Conservation (phyloP, 495 filamentous ascomycete species). For the Oleoguttula mirabilis region DNA sequence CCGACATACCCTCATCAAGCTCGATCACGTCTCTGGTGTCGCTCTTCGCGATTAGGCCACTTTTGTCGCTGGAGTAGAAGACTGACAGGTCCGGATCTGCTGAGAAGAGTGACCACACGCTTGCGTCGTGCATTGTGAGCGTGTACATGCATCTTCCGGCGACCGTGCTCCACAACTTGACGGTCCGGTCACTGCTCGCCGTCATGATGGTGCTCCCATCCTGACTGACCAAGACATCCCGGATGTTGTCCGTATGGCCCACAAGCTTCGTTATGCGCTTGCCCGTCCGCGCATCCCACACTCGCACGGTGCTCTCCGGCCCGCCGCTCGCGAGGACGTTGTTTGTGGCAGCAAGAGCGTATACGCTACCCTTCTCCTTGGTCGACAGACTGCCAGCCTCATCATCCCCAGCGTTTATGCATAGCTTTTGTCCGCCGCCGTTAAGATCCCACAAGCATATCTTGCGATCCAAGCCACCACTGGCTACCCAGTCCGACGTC, state of each 20-base stretch:
- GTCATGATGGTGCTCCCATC: conserved; percentile 85
- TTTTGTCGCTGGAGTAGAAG: conserved; percentile 88
- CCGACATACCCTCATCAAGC: conserved; percentile 76
- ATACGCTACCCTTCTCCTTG: conserved; percentile 85
- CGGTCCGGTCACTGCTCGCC: conserved; percentile 88
- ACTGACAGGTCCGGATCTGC: conserved; percentile 72
- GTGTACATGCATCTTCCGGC: conserved; percentile 95
- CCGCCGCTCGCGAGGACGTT: conserved; percentile 82
- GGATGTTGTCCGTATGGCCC: conserved; percentile 93
- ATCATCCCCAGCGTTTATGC: conserved; percentile 70
- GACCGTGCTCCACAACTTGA: conserved; percentile 94
- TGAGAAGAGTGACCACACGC: conserved; percentile 92
- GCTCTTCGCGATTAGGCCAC: conserved; percentile 86
- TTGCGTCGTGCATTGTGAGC: conserved; percentile 95
- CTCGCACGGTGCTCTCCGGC: conserved; percentile 80
- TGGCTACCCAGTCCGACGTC: conserved; percentile 78
- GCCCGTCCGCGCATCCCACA: conserved; percentile 87
- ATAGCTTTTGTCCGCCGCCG: conserved; percentile 68
- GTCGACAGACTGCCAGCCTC: conserved; percentile 64
- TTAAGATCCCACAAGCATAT: conserved; percentile 88
- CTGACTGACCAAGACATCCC: conserved; percentile 78
- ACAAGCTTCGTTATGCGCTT: conserved; percentile 91
- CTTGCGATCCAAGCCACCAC: conserved; percentile 88
- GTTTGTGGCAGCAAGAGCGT: conserved; percentile 66
- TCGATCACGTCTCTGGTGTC: conserved; percentile 68